Base-by-base conservation (phyloP, 148 eudicot species). In the Rhododendron henanense region DNA sequence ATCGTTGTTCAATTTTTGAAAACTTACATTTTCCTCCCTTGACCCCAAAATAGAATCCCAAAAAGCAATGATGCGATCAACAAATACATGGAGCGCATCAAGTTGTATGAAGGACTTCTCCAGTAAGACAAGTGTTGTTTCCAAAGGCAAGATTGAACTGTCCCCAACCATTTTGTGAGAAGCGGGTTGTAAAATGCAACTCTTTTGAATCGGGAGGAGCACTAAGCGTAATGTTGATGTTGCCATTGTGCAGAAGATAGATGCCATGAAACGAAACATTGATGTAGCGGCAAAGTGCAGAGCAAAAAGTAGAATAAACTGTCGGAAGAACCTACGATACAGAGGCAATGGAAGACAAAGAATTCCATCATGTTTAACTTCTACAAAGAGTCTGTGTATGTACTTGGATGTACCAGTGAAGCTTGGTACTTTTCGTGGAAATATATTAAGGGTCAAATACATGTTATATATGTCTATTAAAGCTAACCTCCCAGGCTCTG, bases 401-500 rank as follows among this genome's bases (percentile, higher is more conserved):
- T 83, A 41, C 47, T 83, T 59, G 19, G 6, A 13, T 25, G 28
- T 44, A 47, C 41, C 1, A 25, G n/a, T 83, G 44, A 73, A 73
- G 79, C 31, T 48, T 33, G 47, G 74, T 25, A 67, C 15, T 13
- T 16, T 74, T 74, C 6, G 10, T 15, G 21, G 45, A 35, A 74
- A 16, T 18, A 37, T 7, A 53, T 2, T 19, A 33, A 2, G 35
- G 33, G 33, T 18, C 2, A 33, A 25, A 33, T 10, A 35, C 31
- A 79, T 51, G 55, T 1, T 35, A 19, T n/a, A 63, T 9, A 61
- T 4, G 35, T 74, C 65, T 2, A 53, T 71, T 39, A 78, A 59
- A n/a, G 65, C 88, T 90, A 44, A 96, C 99, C 99, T 94, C 41
- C 88, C 96, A 73, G 84, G 90, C 76, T 91, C 94, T n/a, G 98